Conservation (phyloP, 1,139 yeast species). For the Candida mesenterica region DNA sequence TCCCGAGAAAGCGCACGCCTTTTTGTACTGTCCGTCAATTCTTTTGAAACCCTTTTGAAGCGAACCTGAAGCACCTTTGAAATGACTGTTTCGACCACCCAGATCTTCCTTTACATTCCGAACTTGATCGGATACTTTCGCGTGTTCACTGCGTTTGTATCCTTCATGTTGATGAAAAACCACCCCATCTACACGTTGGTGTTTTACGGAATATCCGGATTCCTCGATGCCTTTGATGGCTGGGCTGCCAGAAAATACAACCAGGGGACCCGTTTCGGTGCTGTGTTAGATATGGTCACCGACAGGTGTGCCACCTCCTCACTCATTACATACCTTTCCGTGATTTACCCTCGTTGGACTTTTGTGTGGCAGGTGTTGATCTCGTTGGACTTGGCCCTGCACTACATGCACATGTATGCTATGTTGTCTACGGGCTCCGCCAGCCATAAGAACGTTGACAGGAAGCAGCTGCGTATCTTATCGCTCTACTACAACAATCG, state of each 20-base stretch:
- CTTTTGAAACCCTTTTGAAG: too few relatives aligned
- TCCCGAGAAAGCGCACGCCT: too few relatives aligned
- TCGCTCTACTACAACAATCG: slow-evolving; percentile 85
- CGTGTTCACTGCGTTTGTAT: slow-evolving; percentile 74
- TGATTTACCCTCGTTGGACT: slow-evolving; percentile 66
- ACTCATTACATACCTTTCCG: slow-evolving; percentile 78
- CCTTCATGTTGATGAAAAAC: slow-evolving; percentile 76
- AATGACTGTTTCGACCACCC: background rate
- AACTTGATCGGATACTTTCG: slow-evolving; percentile 88
- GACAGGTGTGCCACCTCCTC: slow-evolving; percentile 97
- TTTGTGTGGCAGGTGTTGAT: slow-evolving; percentile 82
- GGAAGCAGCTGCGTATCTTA: slow-evolving; percentile 68
- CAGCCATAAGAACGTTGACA: slow-evolving; percentile 82
- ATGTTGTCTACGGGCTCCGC: slow-evolving; percentile 75
- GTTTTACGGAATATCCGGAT: slow-evolving; percentile 82
- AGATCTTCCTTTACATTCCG: slow-evolving; percentile 79
- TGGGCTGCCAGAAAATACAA: slow-evolving; percentile 86
- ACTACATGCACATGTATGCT: slow-evolving; percentile 98
- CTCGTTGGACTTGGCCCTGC: slow-evolving; percentile 89
- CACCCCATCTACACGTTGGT: slow-evolving; percentile 78
- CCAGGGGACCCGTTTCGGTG: slow-evolving; percentile 93
- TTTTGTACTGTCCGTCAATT: too few relatives aligned
- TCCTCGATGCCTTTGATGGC: slow-evolving; percentile 95
- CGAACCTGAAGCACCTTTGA: too few relatives aligned
- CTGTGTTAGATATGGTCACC: slow-evolving; percentile 97